Evolutionary conservation across 2,329 filamentous ascomycete genomes (phyloP), one percentile per base, ranked within the genome.

Genomic region (Cryphonectria radicalis): DNA sequence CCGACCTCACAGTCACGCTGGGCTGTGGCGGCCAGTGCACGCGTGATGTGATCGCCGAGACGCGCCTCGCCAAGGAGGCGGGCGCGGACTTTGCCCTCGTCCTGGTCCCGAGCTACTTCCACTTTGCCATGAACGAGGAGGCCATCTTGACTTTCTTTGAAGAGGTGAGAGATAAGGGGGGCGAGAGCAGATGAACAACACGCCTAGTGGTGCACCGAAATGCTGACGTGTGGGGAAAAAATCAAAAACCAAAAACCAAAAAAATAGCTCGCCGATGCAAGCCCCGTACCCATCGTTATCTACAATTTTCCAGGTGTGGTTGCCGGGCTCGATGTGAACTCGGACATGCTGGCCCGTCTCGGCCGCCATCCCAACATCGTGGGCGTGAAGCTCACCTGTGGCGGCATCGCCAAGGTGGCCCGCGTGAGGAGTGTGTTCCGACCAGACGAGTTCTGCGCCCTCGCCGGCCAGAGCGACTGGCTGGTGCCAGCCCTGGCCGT

Each of bases 261-360:
- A 50, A 63, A 72, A n/a, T 13, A 64, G 62, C 79, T 92, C 4
- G 91, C 91, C 2, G 83, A 86, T 66, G 85, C 84, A 1, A 89
- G 86, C 25, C 85, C 87, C 0, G 77, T 93, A 1, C 91, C 91
- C 0, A 82, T 93, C 35, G 80, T 93, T 57, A 89, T 93, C 71
- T 93, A 93, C 84, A 93, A 93, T 80, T 93, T 90, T 82, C 91
- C 91, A 1, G 89, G 84, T 6, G 90, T 91, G 4, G 89, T 86
- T 35, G 86, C 89, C 17, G 91, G 91, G 5, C 82, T 93, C 13
- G 91, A 93, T 75, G 83, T 93, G 62, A 88, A 89, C 77, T 92
- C 89, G 0, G 90, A 92, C 73, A 86, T 88, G 75, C 89, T 93
- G 74, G 82, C 86, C 2, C 80, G 82, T 0, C 82, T 92, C 5